Evolutionary conservation across 192 early-diverging fungal species (phyloP).

Genomic region (Spinellus fusiger): DNA sequence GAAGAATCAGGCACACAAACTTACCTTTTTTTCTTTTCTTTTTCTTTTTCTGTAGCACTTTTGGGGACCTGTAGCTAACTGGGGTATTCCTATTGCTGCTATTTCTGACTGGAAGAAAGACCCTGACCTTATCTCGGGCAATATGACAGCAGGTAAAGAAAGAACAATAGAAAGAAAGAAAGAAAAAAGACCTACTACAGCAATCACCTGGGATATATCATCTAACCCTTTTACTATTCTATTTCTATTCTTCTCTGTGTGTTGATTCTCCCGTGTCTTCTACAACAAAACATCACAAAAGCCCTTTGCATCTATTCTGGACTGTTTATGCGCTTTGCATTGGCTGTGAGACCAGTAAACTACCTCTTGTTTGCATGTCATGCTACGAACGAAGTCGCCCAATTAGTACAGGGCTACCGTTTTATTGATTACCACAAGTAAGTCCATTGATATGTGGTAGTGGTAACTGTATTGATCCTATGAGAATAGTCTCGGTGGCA

Average conservation of each 20-base stretch:
- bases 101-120: conserved; percentile 88
- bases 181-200: neutral
- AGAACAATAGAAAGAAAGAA: neutral
- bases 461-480: neutral
- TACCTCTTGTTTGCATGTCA: conserved; percentile 93
- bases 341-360: conserved; percentile 87
- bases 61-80: conserved; percentile 68
- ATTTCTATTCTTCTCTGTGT: too few species aligned
- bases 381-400: conserved; percentile 83
- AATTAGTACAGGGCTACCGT: conserved; percentile 81
- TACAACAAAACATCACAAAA: too few species aligned
- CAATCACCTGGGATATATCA: neutral
- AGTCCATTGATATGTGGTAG: conserved; percentile 7
- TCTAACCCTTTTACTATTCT: too few species aligned
- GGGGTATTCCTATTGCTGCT: conserved; percentile 95
- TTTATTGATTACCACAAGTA: conserved; percentile 75
- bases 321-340: conserved; percentile 94
- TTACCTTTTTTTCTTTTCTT: neutral
- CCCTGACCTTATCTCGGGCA: conserved; percentile 86
- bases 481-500: neutral
- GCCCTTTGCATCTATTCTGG: conserved; percentile 84
- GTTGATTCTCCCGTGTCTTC: too few species aligned
- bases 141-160: conserved; percentile 77
- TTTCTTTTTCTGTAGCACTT: conserved; percentile 27
- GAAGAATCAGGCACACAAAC: neutral